These are phyloP conservation scores for Magnolia sinica DNA, from an alignment of 164 flowering plant genomes.

Conservation along the genomic window DNA sequence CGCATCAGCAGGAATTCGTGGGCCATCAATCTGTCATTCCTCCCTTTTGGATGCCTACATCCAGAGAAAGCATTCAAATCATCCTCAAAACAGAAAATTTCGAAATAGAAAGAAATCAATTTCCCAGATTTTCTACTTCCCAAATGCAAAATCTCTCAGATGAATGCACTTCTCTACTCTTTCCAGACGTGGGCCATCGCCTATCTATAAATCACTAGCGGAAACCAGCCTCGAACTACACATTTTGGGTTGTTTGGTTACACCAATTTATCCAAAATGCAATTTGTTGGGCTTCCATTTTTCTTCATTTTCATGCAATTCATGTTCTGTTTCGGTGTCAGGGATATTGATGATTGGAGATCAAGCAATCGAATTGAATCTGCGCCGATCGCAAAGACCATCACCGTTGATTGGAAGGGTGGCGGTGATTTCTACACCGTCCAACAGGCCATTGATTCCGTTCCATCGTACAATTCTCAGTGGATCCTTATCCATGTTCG, in stretches of 20 bases:
- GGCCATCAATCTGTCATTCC: not conserved
- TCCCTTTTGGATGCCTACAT: not conserved
- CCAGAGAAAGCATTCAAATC: not conserved
- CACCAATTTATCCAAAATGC: not conserved
- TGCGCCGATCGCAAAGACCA: not conserved
- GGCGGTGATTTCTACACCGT: constrained; percentile 20
- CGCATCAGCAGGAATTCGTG: too few species aligned
- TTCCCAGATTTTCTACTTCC: not conserved
- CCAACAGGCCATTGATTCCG: constrained; percentile 30
- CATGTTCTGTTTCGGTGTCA: not conserved
- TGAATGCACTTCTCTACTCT: not conserved
- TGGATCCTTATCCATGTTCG: constrained; percentile 26
- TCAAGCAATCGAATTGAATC: not conserved
- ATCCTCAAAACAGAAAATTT: not conserved
- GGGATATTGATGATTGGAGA: not conserved
- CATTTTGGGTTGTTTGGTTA: too few species aligned
- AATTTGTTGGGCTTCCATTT: not conserved
- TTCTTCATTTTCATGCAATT: not conserved
- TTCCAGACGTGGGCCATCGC: not conserved
- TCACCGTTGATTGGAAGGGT: constrained; percentile 21
- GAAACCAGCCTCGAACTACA: too few species aligned
- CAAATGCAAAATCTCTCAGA: not conserved
- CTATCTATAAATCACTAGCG: too few species aligned
- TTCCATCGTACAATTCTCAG: constrained; percentile 17
- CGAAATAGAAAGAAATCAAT: too few species aligned